These are phyloP conservation scores for Yueomyces sp. DNA, from an alignment of 805 yeast genomes.

Conservation along the genomic window DNA sequence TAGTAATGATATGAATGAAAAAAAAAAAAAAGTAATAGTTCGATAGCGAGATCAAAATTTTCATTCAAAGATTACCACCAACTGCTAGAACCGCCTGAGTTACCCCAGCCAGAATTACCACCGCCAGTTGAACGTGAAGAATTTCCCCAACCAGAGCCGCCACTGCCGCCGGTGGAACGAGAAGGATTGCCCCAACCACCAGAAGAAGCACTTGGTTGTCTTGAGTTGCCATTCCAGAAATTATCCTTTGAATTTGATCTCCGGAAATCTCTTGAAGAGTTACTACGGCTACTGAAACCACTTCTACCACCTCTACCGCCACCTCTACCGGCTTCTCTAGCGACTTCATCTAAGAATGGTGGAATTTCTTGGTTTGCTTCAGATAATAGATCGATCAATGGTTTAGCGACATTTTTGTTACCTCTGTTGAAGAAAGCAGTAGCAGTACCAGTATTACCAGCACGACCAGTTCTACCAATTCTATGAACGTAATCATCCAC, in stretches of 20 bases:
- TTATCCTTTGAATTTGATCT: slow-evolving; percentile 21
- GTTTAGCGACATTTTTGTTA: slow-evolving; percentile 80
- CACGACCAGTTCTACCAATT: slow-evolving; percentile 99
- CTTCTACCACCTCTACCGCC: slow-evolving; percentile 47
- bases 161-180: slow-evolving; percentile 1
- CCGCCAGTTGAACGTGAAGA: slow-evolving; percentile 14
- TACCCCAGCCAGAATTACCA: slow-evolving; percentile 26
- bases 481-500: slow-evolving; percentile 98
- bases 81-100: slow-evolving; percentile 10
- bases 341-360: slow-evolving; percentile 62
- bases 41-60: not conserved
- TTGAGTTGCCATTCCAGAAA: slow-evolving; percentile 19
- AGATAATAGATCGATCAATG: slow-evolving; percentile 67
- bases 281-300: slow-evolving; percentile 28
- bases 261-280: slow-evolving; percentile 39
- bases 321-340: slow-evolving; percentile 58
- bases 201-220: slow-evolving; percentile 17
- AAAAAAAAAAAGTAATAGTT: not conserved
- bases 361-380: slow-evolving; percentile 99
- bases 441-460: slow-evolving; percentile 98
- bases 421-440: slow-evolving; percentile 97
- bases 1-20: not conserved
- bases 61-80: slow-evolving; percentile 13
- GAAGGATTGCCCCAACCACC: slow-evolving; percentile 18
- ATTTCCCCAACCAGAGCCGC: slow-evolving; percentile 12